Percentiles rank a stretch among this genome's conserved stretches.
Evolutionary conservation across 768 basidiomycete genomes (phyloP).

Genomic region (Lentinula detonsa): DNA sequence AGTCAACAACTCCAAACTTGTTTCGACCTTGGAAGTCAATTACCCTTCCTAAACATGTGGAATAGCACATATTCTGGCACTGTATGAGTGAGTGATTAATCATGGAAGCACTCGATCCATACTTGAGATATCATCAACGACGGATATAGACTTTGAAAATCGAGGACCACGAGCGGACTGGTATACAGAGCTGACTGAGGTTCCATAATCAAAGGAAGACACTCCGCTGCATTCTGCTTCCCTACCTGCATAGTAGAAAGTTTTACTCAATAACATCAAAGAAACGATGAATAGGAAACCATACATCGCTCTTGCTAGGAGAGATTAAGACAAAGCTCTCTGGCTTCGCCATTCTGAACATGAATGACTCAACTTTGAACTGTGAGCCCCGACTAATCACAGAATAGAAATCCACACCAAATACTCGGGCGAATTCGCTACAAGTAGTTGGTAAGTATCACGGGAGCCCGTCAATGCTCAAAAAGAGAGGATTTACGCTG

Average conservation of each 20-base stretch:
- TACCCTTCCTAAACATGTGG: conserved; percentile 89
- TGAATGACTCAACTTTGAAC: conserved; percentile 98
- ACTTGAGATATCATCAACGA: conserved; percentile 86
- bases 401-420: conserved; percentile 95
- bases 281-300: conserved; percentile 10
- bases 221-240: conserved; percentile 92
- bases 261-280: background rate
- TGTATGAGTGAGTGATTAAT: background rate
- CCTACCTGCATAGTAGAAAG: conserved; percentile 61
- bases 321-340: conserved; percentile 90
- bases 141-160: conserved; percentile 96
- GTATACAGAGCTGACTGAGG: conserved; percentile 90
- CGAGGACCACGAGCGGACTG: conserved; percentile 87
- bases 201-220: conserved; percentile 93
- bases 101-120: too few species aligned
- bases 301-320: conserved; percentile 79
- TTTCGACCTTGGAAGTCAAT: conserved; percentile 81
- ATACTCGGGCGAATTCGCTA: conserved; percentile 96
- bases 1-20: conserved; percentile 82
- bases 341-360: conserved; percentile 96
- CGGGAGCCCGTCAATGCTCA: background rate
- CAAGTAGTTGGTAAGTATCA: background rate
- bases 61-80: conserved; percentile 89
- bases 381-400: conserved; percentile 94
- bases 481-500: conserved; percentile 53